These are phyloP conservation scores for Ogataea minuta DNA, from an alignment of 805 yeast genomes.

Conservation along the genomic window DNA sequence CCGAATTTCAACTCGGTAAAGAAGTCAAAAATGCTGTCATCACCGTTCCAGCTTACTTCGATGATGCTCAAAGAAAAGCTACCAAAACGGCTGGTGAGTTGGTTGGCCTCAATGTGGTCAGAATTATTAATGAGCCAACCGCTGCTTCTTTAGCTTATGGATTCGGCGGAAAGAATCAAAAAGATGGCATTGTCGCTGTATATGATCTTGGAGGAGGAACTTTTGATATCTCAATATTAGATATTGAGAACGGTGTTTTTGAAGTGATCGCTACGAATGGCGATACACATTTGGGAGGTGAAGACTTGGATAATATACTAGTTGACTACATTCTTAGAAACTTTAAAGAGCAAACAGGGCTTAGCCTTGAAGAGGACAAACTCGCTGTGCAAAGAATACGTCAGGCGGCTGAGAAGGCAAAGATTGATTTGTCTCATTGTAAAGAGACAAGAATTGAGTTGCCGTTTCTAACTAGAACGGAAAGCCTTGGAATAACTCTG, in stretches of 20 bases:
- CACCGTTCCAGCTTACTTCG: constrained; percentile 86
- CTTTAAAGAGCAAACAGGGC: constrained; percentile 72
- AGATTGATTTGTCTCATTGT: constrained; percentile 78
- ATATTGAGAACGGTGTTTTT: constrained; percentile 94
- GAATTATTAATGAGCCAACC: constrained; percentile 87
- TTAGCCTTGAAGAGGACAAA: constrained; percentile 59
- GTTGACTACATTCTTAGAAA: constrained; percentile 76
- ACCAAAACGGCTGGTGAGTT: constrained; percentile 95
- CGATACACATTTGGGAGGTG: constrained; percentile 90
- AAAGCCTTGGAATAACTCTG: constrained; percentile 43
- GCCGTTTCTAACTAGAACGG: constrained; percentile 65
- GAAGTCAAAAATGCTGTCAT: constrained; percentile 84
- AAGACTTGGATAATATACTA: constrained; percentile 80
- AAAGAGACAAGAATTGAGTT: constrained; percentile 71
- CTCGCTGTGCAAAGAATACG: constrained; percentile 83
- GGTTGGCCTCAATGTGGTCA: constrained; percentile 82
- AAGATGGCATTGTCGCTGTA: constrained; percentile 76
- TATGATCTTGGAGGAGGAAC: constrained; percentile 98
- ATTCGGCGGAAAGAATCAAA: constrained; percentile 56
- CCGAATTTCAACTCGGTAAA: constrained; percentile 78
- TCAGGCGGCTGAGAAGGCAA: constrained; percentile 88
- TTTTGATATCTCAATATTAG: constrained; percentile 91
- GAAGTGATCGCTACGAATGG: constrained; percentile 96
- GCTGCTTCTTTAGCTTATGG: constrained; percentile 94
- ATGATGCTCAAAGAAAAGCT: constrained; percentile 87